Base-by-base conservation (phyloP, 2,329 filamentous ascomycete genomes). In the Trichophyton equinum region DNA sequence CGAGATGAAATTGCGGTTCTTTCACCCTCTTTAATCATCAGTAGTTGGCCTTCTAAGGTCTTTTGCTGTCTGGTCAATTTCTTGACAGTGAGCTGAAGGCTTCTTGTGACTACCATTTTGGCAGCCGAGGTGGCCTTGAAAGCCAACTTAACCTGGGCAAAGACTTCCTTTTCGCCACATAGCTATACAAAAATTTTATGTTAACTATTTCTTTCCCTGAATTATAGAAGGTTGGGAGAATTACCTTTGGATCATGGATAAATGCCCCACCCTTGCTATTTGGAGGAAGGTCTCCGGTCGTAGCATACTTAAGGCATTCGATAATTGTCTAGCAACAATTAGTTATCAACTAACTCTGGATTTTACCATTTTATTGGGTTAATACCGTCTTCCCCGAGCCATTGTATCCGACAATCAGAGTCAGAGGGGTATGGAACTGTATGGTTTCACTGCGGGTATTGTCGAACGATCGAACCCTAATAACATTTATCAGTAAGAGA, bases 281-380 rank as follows among this genome's bases (percentile, higher is more conserved):
- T 36, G 94, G 90, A 1, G 94, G 94, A 56, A 95, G 82, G 69
- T 95, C 88, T 61, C 94, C 95, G 6, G 91, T 96, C 18, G 95
- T 96, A 59, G 89, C 91, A 84, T 96, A 99, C 72, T 96, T 96
- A 70, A 99, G 87, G 72, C 91, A 95, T 75, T 99, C 94, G 75
- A 99, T 99, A 71, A 99, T 96, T 62, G 94, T 97, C 78, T 82
- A 61, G 46, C 40, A n/a, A 18, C 42, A 18, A 22, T 62, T 65
- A 59, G 40, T 27, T 13, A 38, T 15, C 20, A 27, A 53, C 8
- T 33, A 53, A 13, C 27, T 22, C 4, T 30, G 7, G 9, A 9
- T 42, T 42, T 38, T 27, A 30, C 47, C 9, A 46, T 33, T 44
- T 36, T 36, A 3, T 20, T 38, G 15, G 25, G 33, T 18, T 67